A percentile compares a stretch with the other conserved stretches of the same genome.
phyloP scores from a whole-genome alignment of 208 protist genomes.

The Acanthamoeba triangularis region DNA sequence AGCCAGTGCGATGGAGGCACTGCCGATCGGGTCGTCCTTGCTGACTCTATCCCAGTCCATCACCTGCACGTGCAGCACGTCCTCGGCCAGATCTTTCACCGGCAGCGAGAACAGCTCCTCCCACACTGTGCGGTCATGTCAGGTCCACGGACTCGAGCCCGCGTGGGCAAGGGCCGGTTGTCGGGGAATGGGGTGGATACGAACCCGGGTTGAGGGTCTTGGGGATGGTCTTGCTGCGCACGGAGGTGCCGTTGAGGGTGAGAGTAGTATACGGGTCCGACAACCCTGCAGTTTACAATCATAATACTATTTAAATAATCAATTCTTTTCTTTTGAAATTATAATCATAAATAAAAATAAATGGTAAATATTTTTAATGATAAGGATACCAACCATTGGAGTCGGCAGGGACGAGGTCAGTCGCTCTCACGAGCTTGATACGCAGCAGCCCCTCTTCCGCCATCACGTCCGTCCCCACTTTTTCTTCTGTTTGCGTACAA shows the following conservation, averaged over 20 bases:
- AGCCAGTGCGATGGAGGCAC: neutral
- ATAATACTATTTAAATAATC: neutral
- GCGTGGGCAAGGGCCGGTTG: neutral
- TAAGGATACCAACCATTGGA: neutral
- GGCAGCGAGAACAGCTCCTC: slow-evolving; percentile 10
- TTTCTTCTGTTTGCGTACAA: no score
- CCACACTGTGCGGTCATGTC: neutral
- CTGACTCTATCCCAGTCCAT: slow-evolving; percentile 13
- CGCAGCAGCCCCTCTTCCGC: neutral
- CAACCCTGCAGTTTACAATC: no score
- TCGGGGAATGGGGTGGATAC: no score
- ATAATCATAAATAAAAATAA: no score
- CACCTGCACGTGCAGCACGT: neutral
- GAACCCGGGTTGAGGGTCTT: slow-evolving; percentile 11
- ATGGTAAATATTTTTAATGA: no score
- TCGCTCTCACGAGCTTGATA: neutral
- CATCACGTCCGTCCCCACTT: neutral
- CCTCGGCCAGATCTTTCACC: neutral
- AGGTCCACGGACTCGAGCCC: neutral
- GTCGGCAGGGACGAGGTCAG: neutral
- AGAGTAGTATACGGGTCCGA: neutral
- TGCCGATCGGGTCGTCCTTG: slow-evolving; percentile 2
- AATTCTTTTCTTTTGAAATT: no score
- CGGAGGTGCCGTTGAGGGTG: neutral
- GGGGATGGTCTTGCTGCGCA: neutral